phyloP scores from a whole-genome alignment of 1,139 yeast species.

The Candida mesenterica region DNA sequence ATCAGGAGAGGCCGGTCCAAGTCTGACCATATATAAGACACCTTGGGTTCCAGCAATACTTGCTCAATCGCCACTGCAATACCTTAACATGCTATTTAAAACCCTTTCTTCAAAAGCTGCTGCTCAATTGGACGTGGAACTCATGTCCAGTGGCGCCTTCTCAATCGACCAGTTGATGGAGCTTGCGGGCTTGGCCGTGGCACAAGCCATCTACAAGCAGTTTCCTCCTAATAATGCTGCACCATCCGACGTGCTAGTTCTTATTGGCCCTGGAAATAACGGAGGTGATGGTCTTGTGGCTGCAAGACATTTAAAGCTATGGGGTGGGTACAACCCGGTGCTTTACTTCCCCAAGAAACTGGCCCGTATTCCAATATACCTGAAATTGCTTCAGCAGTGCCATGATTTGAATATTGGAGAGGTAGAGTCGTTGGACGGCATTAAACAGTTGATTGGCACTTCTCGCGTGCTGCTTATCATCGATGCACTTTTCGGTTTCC shows the following conservation, averaged over 20 bases:
- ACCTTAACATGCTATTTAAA: background rate
- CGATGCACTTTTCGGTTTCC: slow-evolving; percentile 90
- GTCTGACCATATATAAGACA: too few relatives aligned
- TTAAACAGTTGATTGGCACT: slow-evolving; percentile 25
- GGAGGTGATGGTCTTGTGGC: slow-evolving; percentile 98
- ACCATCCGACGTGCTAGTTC: slow-evolving; percentile 50
- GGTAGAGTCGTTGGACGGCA: slow-evolving; percentile 35
- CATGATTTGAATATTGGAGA: slow-evolving; percentile 52
- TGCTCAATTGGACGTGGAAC: slow-evolving; percentile 74
- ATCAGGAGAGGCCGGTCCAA: too few relatives aligned
- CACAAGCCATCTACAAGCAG: slow-evolving; percentile 72
- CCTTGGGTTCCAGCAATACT: too few relatives aligned
- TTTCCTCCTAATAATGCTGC: slow-evolving; percentile 37
- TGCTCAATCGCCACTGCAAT: too few relatives aligned
- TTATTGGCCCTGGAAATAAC: slow-evolving; percentile 95
- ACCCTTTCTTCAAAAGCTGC: slow-evolving; percentile 67
- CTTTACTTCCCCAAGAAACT: slow-evolving; percentile 68
- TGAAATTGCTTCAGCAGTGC: slow-evolving; percentile 56
- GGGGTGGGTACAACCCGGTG: slow-evolving; percentile 70
- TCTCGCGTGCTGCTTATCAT: slow-evolving; percentile 41
- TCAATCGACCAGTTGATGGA: slow-evolving; percentile 96
- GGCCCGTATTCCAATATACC: slow-evolving; percentile 40
- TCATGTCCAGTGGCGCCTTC: slow-evolving; percentile 83
- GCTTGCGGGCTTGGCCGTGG: slow-evolving; percentile 91
- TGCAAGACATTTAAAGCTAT: slow-evolving; percentile 79